Evolutionary conservation across 2,329 filamentous ascomycete species (phyloP), one percentile per base, ranked within the genome.

Genomic region (Emergomyces orientalis): DNA sequence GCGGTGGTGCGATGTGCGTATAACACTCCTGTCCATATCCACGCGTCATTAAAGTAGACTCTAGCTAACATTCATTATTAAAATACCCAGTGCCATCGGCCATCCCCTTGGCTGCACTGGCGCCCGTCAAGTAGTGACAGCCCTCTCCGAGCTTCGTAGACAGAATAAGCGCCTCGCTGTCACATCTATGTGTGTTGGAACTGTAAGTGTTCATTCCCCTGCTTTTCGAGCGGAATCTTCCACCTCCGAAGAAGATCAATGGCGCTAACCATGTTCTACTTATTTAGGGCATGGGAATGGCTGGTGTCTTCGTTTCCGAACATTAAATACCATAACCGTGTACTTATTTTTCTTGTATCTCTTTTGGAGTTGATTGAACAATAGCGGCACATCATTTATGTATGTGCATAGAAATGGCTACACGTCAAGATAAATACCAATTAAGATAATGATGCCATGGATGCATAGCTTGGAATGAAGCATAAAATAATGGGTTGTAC

Each of bases 111-210:
- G 92, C 60, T 93, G 90, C 75, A 97, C 93, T 0, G 92, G 92
- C 63, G 92, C 91, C 17, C 84, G 92, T 70, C 92, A 97, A 79
- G 90, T 96, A 47, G 90, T 89, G 68, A 96, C 92, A 39, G 80
- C 96, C 69, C 79, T 97, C 65, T 92, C 91, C 66, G 92, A 96
- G 82, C 78, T 96, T 68, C 88, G 84, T 81, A 82, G 92, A 74
- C 91, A 84, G 62, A 85, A 87, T 61, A 82, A 93, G 81, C 87
- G 88, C 80, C 77, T 97, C 63, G 91, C 91, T 41, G 85, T 95
- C 54, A 96, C 90, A 22, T 91, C 88, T 73, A 97, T 97, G 93
- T 97, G 92, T 76, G 80, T 97, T 49, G 93, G 92, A 64, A 97
- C 91, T 1, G 92, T 76, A 69, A 72, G 91, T 66, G 6, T 91